Conservation (phyloP, 1,139 yeast genomes). For the Scheffersomyces lignicola region DNA sequence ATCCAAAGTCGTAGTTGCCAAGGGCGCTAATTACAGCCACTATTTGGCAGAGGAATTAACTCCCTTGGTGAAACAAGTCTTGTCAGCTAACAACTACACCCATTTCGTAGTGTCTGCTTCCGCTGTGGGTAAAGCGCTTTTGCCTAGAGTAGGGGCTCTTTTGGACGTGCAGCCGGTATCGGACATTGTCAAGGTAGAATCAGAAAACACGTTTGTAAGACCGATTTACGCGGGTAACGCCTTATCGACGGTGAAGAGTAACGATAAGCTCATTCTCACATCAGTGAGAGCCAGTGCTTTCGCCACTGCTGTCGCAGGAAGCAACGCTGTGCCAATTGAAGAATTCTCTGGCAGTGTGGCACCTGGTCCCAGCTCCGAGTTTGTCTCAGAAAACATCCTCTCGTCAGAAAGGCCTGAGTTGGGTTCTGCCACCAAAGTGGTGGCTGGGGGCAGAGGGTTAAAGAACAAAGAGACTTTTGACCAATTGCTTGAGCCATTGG, state of each 20-base stretch:
- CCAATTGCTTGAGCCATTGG: conserved; percentile 74
- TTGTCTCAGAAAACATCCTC: conserved; percentile 71
- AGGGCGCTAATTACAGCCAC: conserved; percentile 51
- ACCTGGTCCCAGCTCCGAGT: conserved; percentile 44
- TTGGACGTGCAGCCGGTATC: conserved; percentile 86
- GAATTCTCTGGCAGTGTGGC: conserved; percentile 40
- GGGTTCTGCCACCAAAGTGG: conserved; percentile 76
- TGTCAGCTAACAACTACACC: conserved; percentile 43
- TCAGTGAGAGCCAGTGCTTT: conserved; percentile 89
- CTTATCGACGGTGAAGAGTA: conserved; percentile 73
- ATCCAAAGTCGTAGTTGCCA: conserved; percentile 50
- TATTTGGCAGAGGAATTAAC: conserved; percentile 66
- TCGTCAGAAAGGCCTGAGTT: conserved; percentile 90
- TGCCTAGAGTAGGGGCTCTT: conserved; percentile 86
- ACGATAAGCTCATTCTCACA: conserved; percentile 63
- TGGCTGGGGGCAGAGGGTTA: conserved; percentile 93
- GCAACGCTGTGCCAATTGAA: conserved; percentile 51
- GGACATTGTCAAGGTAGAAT: conserved; percentile 70
- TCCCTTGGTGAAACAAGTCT: conserved; percentile 53
- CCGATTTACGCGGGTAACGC: conserved; percentile 98
- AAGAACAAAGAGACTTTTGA: conserved; percentile 89
- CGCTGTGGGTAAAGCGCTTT: conserved; percentile 80
- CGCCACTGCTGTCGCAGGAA: conserved; percentile 34
- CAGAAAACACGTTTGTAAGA: conserved; percentile 74
- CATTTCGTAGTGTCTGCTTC: conserved; percentile 83